Percentiles rank a stretch among this genome's conserved stretches.
Conservation (phyloP, 495 filamentous ascomycete genomes). For the Penicillium macrosclerotiorum region DNA sequence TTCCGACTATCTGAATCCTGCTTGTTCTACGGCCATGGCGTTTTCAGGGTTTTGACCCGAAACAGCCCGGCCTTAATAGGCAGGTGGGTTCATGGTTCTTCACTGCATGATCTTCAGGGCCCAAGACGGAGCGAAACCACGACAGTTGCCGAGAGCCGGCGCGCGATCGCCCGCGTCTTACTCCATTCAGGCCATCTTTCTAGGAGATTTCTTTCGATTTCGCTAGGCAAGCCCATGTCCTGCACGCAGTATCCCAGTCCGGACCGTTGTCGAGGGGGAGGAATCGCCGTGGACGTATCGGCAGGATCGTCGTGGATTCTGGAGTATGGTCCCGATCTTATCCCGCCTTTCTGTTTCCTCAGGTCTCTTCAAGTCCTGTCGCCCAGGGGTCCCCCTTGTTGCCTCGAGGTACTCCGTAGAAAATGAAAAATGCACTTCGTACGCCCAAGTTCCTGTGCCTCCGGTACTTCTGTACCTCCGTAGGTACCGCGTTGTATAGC, state of each 20-base stretch:
- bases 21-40: conserved; percentile 8
- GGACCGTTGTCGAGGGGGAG: not conserved
- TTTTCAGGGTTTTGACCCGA: conserved; percentile 17
- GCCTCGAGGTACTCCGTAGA: not conserved
- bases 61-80: conserved; percentile 22
- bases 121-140: conserved; percentile 1
- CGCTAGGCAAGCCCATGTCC: too few relatives aligned
- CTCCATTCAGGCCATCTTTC: conserved; percentile 5
- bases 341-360: too few relatives aligned
- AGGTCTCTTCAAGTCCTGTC: too few relatives aligned
- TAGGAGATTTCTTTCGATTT: not conserved
- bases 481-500: too few relatives aligned
- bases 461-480: too few relatives aligned
- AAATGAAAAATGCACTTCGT: too few relatives aligned
- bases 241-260: too few relatives aligned
- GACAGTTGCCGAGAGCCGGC: conserved; percentile 19
- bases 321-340: too few relatives aligned
- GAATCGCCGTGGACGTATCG: too few relatives aligned
- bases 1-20: not conserved
- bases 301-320: too few relatives aligned
- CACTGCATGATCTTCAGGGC: conserved; percentile 28
- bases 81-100: conserved; percentile 22
- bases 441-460: too few relatives aligned
- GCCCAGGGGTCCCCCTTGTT: not conserved
- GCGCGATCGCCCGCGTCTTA: conserved; percentile 12